A percentile compares a stretch with the other conserved stretches of the same genome.
These are phyloP conservation scores for Gossypioides kirkii DNA, from an alignment of 345 rosid species.

Conservation along the genomic window DNA sequence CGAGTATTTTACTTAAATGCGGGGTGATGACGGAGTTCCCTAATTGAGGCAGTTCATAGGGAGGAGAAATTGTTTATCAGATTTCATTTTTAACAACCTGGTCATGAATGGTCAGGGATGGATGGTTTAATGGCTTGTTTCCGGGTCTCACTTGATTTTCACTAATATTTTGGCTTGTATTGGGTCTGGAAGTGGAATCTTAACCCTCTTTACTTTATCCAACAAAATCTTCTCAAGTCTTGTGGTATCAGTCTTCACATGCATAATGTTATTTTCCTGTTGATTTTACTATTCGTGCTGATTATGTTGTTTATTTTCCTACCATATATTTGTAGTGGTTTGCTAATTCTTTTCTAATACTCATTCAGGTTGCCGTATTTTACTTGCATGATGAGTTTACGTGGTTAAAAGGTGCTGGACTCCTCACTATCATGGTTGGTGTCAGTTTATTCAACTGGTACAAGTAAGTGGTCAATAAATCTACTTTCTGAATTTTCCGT, in stretches of 20 bases:
- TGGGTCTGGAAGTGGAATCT: not conserved
- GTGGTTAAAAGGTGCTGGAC: conserved; percentile 92
- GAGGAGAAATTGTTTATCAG: not conserved
- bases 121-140: not conserved
- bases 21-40: not conserved
- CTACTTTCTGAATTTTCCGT: not conserved
- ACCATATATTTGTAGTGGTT: not conserved
- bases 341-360: conserved; percentile 5
- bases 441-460: conserved; percentile 95
- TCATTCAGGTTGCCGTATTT: conserved; percentile 87
- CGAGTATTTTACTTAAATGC: not conserved
- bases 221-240: not conserved
- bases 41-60: not conserved
- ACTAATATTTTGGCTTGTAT: not conserved
- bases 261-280: not conserved
- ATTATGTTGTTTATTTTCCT: not conserved
- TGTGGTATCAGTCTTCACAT: not conserved
- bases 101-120: not conserved
- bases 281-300: not conserved
- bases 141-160: not conserved
- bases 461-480: conserved; percentile 65
- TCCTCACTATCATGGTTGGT: conserved; percentile 73
- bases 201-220: not conserved
- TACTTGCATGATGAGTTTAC: conserved; percentile 94
- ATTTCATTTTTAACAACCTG: not conserved